phyloP scores from a whole-genome alignment of 2,329 filamentous ascomycete species.

The Scortechinia acanthostroma region DNA sequence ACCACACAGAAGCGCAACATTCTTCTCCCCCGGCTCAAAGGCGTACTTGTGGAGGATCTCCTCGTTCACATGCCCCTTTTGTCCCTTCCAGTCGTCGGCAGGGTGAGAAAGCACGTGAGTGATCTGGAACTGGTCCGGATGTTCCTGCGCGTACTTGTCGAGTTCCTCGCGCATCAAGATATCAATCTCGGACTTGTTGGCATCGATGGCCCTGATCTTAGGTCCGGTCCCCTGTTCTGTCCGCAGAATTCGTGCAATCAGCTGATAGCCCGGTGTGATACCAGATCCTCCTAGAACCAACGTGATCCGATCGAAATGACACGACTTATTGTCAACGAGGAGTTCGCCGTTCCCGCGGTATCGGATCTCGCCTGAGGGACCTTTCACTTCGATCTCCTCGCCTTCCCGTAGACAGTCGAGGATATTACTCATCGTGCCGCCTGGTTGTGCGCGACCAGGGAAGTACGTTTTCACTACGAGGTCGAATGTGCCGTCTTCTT shows the following conservation, averaged over 20 bases:
- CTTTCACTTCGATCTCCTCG: conserved; percentile 39
- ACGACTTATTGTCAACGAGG: conserved; percentile 27
- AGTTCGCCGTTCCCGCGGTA: conserved; percentile 38
- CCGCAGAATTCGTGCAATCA: conserved; percentile 83
- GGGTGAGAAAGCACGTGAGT: conserved; percentile 56
- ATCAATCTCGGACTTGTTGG: conserved; percentile 82
- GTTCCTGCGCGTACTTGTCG: conserved; percentile 82
- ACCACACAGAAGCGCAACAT: background rate
- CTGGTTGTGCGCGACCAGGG: conserved; percentile 33
- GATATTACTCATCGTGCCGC: conserved; percentile 43
- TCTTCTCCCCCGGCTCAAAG: background rate
- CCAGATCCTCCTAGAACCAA: conserved; percentile 91
- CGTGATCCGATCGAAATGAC: conserved; percentile 45
- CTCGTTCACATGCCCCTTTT: background rate
- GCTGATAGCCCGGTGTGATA: conserved; percentile 97
- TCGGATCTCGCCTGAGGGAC: conserved; percentile 38
- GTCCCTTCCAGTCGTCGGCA: background rate
- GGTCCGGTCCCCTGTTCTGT: conserved; percentile 96
- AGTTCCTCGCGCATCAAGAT: conserved; percentile 85
- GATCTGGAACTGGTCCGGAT: conserved; percentile 87
- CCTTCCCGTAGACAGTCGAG: conserved; percentile 37
- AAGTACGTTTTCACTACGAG: conserved; percentile 43
- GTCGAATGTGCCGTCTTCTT: conserved; percentile 35
- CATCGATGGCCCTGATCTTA: conserved; percentile 91
- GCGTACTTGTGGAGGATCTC: background rate